Base-by-base conservation (phyloP, 179 eudicot genomes). In the Carnegiea gigantea region DNA sequence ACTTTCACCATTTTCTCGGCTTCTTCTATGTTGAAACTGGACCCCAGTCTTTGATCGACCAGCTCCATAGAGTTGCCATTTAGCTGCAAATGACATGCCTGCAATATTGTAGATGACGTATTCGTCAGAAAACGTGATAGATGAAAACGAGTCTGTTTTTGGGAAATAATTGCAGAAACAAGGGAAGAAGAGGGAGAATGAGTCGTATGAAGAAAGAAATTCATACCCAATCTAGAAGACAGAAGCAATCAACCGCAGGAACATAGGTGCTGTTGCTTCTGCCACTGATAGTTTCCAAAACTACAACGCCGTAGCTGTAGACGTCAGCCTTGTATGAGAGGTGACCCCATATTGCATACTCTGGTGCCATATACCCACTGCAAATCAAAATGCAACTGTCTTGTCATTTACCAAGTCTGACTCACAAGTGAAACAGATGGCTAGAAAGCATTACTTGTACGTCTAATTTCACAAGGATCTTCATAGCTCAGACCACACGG, bases 321-420 rank as follows among this genome's bases (percentile, higher is more conserved):
- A 85, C 85, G 73, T 85, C 88, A 6, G 77, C 88, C 68, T 85
- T 85, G 78, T 79, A 76, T 24, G 82, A 73, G 44, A 85, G 88
- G 83, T 83, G 88, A 80, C 88, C 88, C 85, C 88, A 82, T 67
- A 82, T 82, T 30, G 88, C 88, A 57, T 85, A 85, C 81, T 85
- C 88, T 30, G 88, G 88, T 18, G 85, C 81, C 88, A 85, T 85
- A 44, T 85, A 85, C 8, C 88, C 88, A 28, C 88, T 85, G 79
- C 28, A 67, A n/a, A 30, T 49, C 26, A 51, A 53, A 38, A 72
- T 20, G 65, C 6, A 23, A 67, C 4, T 57, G 62, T 23, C 53
- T 51, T 40, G 84, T 81, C 77, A 75, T 36, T 76, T 67, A 13
- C 30, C 68, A 59, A 43, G 48, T 57, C 54, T 6, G 44, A 7